These are phyloP conservation scores for Gigaspora rosea DNA, from an alignment of 192 early-diverging fungal species.

Conservation along the genomic window DNA sequence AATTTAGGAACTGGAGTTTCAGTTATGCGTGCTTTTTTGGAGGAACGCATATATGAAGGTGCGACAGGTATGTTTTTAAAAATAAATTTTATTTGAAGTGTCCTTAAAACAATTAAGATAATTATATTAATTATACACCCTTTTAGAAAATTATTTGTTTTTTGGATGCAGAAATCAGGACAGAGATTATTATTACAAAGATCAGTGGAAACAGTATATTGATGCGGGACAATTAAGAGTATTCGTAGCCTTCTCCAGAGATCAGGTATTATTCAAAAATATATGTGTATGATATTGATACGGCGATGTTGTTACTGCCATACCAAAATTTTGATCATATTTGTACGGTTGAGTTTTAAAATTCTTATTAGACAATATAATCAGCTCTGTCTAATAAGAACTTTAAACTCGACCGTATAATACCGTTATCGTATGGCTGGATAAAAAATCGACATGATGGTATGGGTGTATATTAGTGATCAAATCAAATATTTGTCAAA, in stretches of 20 bases:
- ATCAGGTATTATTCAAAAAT: conserved; percentile 56
- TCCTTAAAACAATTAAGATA: background rate
- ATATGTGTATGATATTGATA: conserved; percentile 20
- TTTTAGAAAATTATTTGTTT: conserved; percentile 72
- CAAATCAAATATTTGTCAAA: too few relatives aligned
- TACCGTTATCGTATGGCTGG: too few relatives aligned
- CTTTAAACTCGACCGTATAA: too few relatives aligned
- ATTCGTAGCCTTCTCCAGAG: conserved; percentile 85
- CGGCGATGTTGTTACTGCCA: too few relatives aligned
- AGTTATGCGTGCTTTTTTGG: conserved; percentile 82
- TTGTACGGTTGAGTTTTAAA: too few relatives aligned
- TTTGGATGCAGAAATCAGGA: conserved; percentile 77
- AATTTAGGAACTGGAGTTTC: conserved; percentile 85
- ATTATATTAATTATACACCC: background rate
- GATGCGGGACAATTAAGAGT: conserved; percentile 55
- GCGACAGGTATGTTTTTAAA: conserved; percentile 36
- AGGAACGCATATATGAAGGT: conserved; percentile 51
- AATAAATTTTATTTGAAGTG: background rate
- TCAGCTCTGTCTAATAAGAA: too few relatives aligned
- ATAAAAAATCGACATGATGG: too few relatives aligned
- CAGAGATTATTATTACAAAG: conserved; percentile 75
- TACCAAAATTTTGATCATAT: too few relatives aligned
- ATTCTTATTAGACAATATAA: too few relatives aligned
- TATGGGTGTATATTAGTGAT: too few relatives aligned
- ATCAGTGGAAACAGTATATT: conserved; percentile 63